Percentiles rank a stretch among this genome's conserved stretches.
Evolutionary conservation across 1,139 yeast genomes (phyloP).

Genomic region (Pichia sp.): DNA sequence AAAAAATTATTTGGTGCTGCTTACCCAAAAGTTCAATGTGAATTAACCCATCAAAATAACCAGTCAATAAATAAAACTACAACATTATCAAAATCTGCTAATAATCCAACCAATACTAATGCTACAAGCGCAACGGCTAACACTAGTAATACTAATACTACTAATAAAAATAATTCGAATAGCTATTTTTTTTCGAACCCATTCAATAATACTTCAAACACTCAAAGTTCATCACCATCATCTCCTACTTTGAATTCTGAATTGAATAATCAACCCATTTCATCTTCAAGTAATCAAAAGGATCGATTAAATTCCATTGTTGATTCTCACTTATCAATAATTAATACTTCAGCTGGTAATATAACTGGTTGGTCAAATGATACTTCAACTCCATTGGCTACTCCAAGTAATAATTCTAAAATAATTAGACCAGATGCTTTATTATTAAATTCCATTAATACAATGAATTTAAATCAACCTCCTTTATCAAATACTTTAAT

Average conservation of each 20-base stretch:
- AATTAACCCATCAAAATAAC: constrained; percentile 6
- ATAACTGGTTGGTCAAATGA: constrained; percentile 13
- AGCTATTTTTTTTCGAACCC: too few relatives aligned
- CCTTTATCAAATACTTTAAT: constrained; percentile 12
- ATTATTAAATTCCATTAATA: constrained; percentile 2
- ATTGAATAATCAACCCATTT: too few relatives aligned
- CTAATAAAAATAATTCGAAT: too few relatives aligned
- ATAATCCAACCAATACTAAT: not conserved
- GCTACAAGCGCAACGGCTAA: constrained; percentile 4
- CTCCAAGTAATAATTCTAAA: constrained; percentile 13
- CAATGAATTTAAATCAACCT: constrained; percentile 9
- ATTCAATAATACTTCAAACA: too few relatives aligned
- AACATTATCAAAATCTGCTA: not conserved
- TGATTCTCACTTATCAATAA: constrained; percentile 1
- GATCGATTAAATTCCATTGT: not conserved
- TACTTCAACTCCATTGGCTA: constrained; percentile 12
- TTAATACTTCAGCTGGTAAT: constrained; percentile 7
- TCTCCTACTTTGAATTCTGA: not conserved
- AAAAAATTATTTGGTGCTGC: constrained; percentile 59
- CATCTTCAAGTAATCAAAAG: not conserved
- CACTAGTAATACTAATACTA: too few relatives aligned
- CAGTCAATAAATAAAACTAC: constrained; percentile 1
- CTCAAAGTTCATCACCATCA: too few relatives aligned
- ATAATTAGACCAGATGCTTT: constrained; percentile 12
- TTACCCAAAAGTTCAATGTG: constrained; percentile 40